Conservation (phyloP, 1,284 basidiomycete genomes). For the Irpex sp. region DNA sequence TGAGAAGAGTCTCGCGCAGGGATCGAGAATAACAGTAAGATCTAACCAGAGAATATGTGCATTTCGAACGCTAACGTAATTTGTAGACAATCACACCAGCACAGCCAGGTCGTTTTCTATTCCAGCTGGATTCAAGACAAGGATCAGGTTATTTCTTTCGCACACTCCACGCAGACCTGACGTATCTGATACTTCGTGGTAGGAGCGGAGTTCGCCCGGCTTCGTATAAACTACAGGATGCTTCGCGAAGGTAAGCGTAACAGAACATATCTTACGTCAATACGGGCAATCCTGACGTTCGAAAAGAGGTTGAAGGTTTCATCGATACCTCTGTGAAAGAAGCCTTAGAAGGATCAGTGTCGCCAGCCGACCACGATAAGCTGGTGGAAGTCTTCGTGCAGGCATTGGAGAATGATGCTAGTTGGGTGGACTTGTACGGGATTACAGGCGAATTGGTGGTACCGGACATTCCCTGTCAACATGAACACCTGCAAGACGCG, state of each 20-base stretch:
- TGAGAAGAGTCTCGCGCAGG: constrained; percentile 36
- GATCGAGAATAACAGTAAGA: constrained; percentile 25
- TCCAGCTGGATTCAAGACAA: constrained; percentile 55
- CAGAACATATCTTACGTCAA: neutral
- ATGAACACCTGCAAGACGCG: constrained; percentile 18
- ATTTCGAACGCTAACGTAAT: neutral
- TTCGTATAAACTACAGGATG: constrained; percentile 66
- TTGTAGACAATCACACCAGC: constrained; percentile 61
- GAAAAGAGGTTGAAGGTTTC: constrained; percentile 55
- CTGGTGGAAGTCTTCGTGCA: constrained; percentile 48
- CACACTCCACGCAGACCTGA: neutral
- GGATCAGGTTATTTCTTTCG: constrained; percentile 50
- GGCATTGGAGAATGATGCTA: constrained; percentile 52
- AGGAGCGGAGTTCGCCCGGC: constrained; percentile 59
- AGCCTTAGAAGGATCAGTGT: constrained; percentile 30
- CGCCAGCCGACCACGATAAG: constrained; percentile 28
- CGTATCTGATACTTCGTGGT: neutral
- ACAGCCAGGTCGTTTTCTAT: constrained; percentile 68
- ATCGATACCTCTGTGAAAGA: constrained; percentile 46
- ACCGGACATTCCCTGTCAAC: constrained; percentile 32
- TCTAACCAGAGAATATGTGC: constrained; percentile 1
- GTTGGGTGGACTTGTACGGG: constrained; percentile 64
- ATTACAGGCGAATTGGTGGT: constrained; percentile 63
- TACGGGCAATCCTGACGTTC: neutral
- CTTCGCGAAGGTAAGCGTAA: constrained; percentile 59